Conservation (phyloP, 2,329 filamentous ascomycete genomes). For the Alternaria incomplexa region DNA sequence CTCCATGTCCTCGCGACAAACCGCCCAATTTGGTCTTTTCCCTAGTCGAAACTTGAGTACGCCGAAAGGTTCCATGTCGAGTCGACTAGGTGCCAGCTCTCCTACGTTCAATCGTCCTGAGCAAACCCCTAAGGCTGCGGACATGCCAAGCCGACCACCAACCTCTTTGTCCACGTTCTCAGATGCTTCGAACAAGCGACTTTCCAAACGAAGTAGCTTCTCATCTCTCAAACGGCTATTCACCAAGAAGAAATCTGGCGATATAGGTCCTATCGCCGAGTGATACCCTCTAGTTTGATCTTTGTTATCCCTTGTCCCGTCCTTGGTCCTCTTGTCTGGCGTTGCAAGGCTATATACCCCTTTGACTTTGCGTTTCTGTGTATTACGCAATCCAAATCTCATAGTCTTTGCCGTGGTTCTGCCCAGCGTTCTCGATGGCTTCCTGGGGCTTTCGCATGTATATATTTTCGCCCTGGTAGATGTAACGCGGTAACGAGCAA, state of each 20-base stretch:
- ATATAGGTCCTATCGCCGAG: constrained; percentile 44
- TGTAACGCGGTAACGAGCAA: constrained; percentile 31
- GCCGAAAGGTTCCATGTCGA: constrained; percentile 40
- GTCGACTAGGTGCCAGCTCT: constrained; percentile 33
- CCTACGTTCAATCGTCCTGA: constrained; percentile 21
- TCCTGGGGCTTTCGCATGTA: constrained; percentile 13
- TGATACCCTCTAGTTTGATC: constrained; percentile 19
- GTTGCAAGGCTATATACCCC: constrained; percentile 44
- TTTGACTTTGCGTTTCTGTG: constrained; percentile 18
- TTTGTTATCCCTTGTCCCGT: constrained; percentile 18
- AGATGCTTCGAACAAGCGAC: constrained; percentile 25
- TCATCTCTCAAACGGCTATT: constrained; percentile 46
- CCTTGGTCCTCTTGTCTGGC: constrained; percentile 28
- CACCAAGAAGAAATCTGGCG: constrained; percentile 41
- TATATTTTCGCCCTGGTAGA: constrained; percentile 20
- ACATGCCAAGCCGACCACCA: constrained; percentile 32
- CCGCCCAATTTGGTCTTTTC: constrained; percentile 44
- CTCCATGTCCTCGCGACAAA: constrained; percentile 37
- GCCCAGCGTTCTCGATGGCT: background rate
- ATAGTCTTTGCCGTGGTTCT: constrained; percentile 1
- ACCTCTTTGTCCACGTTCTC: constrained; percentile 38
- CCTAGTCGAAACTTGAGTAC: constrained; percentile 41
- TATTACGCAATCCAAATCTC: constrained; percentile 12
- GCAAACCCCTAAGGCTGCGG: constrained; percentile 21
- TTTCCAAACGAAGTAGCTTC: constrained; percentile 43